phyloP scores from a whole-genome alignment of 1,284 basidiomycete genomes.

The Ustilago nuda region DNA sequence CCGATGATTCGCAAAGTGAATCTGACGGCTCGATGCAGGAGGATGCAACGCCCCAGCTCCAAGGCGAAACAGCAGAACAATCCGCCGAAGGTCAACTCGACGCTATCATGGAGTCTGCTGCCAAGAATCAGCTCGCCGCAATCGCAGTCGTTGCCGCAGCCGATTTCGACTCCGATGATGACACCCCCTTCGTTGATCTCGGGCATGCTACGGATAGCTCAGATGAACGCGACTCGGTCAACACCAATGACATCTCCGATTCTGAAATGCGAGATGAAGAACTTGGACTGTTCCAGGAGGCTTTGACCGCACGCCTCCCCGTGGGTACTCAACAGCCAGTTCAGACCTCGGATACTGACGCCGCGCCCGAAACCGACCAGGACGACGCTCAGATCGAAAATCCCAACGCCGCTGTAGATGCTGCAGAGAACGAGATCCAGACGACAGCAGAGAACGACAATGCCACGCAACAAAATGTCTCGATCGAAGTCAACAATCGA shows the following conservation, averaged over 20 bases:
- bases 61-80: neutral
- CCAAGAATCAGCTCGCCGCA: neutral
- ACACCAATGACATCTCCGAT: neutral
- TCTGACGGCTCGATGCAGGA: neutral
- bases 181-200: neutral
- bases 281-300: neutral
- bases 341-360: neutral
- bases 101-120: neutral
- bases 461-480: neutral
- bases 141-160: neutral
- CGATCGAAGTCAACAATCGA: neutral
- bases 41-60: neutral
- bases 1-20: constrained; percentile 1
- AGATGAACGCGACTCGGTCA: neutral
- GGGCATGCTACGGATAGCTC: neutral
- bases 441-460: neutral
- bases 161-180: constrained; percentile 1
- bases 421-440: neutral
- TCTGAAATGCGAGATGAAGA: neutral
- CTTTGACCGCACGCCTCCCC: neutral
- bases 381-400: neutral
- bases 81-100: neutral
- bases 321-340: neutral
- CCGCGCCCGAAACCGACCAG: too few relatives aligned
- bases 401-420: neutral